Evolutionary conservation across 23 red algal species (phyloP), one percentile per base, ranked within the genome.

Genomic region (Gracilaria vermiculophylla): DNA sequence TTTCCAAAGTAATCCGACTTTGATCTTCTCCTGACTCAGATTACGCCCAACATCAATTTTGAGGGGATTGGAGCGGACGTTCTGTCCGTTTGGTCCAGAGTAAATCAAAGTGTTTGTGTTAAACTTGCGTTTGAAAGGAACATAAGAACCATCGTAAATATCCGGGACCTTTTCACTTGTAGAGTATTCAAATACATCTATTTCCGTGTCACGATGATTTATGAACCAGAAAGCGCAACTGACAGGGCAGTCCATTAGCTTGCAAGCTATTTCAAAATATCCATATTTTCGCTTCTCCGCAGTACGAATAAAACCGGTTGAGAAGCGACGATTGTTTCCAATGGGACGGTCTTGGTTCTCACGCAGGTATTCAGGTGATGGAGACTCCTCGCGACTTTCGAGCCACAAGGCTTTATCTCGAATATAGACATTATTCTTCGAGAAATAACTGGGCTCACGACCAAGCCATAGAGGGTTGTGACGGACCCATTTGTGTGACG

Each of bases 211-310:
- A 0, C 37, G 9, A 43, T 80, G 74, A 32, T 69, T 36, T 4
- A 74, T 64, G 20, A 90, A 53, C 86, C 86, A 90, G 42, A 90
- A 90, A n/a, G 86, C 74, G 52, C 74, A 73, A 11, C 69, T 78
- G 57, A 90, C 76, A 10, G 60, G 60, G 23, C 81, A 69, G 17
- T 85, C 81, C 81, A 85, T 85, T 2, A 85, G 58, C 19, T 66
- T 45, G 48, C 81, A 85, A 27, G 60, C 41, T 16, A 85, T 85
- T 15, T 85, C 81, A 71, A 85, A 85, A 31, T 85, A 85, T 0
- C 81, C 81, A 51, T 85, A 85, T 11, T 67, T 43, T 6, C 81
- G 61, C 48, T 53, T 85, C 66, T 85, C 64, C 0, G 31, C 19
- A 12, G 81, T 85, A 2, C 81, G 37, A 35, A 85, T 66, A 23